Conservation (phyloP, 1,139 yeast genomes). For the Geotrichum carabidarum region DNA sequence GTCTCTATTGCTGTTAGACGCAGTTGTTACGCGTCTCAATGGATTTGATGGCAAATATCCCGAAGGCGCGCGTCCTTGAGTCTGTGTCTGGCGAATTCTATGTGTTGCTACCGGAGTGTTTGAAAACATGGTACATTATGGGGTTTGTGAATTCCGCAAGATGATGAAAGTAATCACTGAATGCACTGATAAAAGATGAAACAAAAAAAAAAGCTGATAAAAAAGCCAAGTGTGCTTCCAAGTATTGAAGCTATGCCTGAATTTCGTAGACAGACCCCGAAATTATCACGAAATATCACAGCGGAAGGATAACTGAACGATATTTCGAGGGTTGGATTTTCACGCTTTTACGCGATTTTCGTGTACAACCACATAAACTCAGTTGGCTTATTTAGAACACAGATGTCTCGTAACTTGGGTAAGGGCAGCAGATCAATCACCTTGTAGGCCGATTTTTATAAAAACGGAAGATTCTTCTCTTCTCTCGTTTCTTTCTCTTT, state of each 20-base stretch:
- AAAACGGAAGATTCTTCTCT: neutral
- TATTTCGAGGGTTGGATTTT: neutral
- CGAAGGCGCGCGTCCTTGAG: neutral
- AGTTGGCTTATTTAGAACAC: neutral
- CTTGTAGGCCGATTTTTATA: neutral
- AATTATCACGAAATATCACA: neutral
- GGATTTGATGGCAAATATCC: constrained; percentile 2
- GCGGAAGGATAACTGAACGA: neutral
- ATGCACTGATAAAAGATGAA: neutral
- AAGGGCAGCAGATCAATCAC: constrained; percentile 2
- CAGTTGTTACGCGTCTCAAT: constrained; percentile 7
- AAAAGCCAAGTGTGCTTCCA: neutral
- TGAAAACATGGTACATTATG: constrained; percentile 5
- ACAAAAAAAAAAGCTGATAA: neutral
- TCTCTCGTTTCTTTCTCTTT: neutral
- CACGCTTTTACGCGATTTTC: neutral
- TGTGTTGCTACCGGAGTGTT: constrained; percentile 8
- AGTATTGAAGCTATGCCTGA: neutral
- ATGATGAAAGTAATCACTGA: neutral
- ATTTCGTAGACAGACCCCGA: neutral
- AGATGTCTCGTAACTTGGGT: neutral
- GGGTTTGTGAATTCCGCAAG: neutral
- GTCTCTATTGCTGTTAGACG: neutral
- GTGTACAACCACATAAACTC: neutral
- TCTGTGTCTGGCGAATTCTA: neutral